These are phyloP conservation scores for Diaporthe sp. DNA, from an alignment of 2,329 filamentous ascomycete species.

Conservation along the genomic window DNA sequence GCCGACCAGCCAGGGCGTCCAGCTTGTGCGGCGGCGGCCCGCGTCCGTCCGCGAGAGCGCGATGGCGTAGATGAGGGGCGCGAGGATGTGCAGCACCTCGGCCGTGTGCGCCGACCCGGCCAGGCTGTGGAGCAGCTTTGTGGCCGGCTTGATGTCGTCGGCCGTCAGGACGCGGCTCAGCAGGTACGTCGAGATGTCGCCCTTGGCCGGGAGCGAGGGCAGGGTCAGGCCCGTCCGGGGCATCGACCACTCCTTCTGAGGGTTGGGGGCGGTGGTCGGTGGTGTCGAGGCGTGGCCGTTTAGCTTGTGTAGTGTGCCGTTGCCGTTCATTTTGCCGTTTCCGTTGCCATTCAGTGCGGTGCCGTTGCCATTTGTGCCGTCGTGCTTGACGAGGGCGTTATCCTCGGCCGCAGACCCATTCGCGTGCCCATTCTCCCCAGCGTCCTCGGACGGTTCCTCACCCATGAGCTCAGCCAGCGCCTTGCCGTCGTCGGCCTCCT, in stretches of 20 bases:
- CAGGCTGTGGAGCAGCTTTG: constrained; percentile 85
- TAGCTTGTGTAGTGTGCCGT: neutral
- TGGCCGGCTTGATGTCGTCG: constrained; percentile 95
- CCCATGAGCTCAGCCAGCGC: constrained; percentile 58
- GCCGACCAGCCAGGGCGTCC: constrained; percentile 93
- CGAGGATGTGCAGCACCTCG: constrained; percentile 91
- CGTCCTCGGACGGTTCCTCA: constrained; percentile 70
- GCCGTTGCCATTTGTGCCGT: constrained; percentile 32
- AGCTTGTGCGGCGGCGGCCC: constrained; percentile 71
- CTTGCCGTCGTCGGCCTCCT: constrained; percentile 61
- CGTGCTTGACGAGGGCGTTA: constrained; percentile 28
- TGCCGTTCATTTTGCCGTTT: constrained; percentile 5
- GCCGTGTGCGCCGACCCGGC: constrained; percentile 82
- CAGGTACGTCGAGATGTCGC: constrained; percentile 89
- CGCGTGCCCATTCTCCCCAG: constrained; percentile 59
- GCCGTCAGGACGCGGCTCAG: constrained; percentile 92
- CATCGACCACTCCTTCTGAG: constrained; percentile 84
- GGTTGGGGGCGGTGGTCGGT: constrained; percentile 38
- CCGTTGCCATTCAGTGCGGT: constrained; percentile 17
- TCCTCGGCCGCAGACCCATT: constrained; percentile 56
- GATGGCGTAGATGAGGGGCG: constrained; percentile 88
- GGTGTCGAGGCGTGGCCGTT: constrained; percentile 41
- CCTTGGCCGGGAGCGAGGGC: constrained; percentile 83
- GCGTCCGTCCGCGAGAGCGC: constrained; percentile 79
- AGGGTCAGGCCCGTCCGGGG: constrained; percentile 91